Evolutionary conservation across 192 early-diverging fungal genomes (phyloP), one percentile per base, ranked within the genome.

Genomic region (Chytriomyces hyalinus): DNA sequence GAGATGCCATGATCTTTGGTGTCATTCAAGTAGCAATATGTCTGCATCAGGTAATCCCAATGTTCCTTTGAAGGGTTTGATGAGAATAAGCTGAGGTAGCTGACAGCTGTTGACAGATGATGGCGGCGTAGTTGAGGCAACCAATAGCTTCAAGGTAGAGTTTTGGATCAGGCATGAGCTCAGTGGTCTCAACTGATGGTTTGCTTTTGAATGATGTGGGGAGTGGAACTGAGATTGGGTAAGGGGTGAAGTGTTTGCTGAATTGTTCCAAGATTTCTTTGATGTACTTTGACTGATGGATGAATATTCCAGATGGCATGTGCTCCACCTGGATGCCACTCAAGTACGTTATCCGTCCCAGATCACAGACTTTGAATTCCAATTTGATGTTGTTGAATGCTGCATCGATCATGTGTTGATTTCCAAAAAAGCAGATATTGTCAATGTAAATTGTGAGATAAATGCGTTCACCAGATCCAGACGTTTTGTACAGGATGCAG

Each of bases 221-320:
- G 20, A 57, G 53, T 13, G 15, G 53, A 20, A 57, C 53, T n/a
- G 62, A 64, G 46, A 10, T 47, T 4, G 48, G 66, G 26, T 68
- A 47, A 24, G 11, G 26, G 1, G 26, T 22, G 46, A 48, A 68
- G 46, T 68, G 11, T 13, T 10, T 24, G 10, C 11, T 46, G 24
- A 68, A 48, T 36, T 5, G 15, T 13, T 36, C 15, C 13, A 68
- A 1, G 11, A 68, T 68, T 68, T 68, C 46, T 24, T 28, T 46
- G 24, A 68, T 48, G 46, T 48, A 68, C 5, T 68, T 68, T 0
- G 66, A 47, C 45, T 68, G 66, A 17, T 68, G 66, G 26, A 68
- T 68, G 24, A 68, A 68, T 15, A 68, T 68, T 26, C 66, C 24
- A 46, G 28, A 46, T 2, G 26, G 28, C 10, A 15, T 10, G 66